Conservation (phyloP, 1,139 yeast genomes). For the Debaryomyces coudertii region DNA sequence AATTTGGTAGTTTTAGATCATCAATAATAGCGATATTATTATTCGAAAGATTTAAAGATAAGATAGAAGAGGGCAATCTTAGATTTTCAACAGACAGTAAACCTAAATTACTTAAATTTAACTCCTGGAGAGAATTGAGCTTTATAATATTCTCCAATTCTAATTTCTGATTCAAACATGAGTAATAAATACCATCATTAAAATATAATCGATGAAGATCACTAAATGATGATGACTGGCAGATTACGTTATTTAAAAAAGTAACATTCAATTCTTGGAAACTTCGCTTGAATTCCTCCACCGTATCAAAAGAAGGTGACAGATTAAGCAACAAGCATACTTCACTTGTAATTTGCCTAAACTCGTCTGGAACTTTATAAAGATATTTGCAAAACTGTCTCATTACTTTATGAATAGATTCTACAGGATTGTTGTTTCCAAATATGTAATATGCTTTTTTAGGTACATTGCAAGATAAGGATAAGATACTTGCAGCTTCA, state of each 20-base stretch:
- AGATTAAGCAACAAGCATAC: conserved; percentile 2
- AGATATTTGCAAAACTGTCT: conserved; percentile 11
- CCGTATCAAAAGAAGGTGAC: conserved; percentile 3
- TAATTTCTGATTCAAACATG: background rate
- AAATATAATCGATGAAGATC: conserved; percentile 2
- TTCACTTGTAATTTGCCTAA: conserved; percentile 7
- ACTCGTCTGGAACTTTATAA: background rate
- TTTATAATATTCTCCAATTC: background rate
- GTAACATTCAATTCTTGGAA: conserved; percentile 8
- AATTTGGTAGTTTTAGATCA: conserved; percentile 7
- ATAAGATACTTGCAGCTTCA: background rate
- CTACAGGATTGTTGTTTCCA: conserved; percentile 8
- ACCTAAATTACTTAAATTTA: conserved; percentile 6
- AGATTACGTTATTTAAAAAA: conserved; percentile 10
- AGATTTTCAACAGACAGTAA: conserved; percentile 4
- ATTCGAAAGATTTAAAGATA: conserved; percentile 5
- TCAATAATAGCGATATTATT: conserved; percentile 4
- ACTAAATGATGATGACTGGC: background rate
- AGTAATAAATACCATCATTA: conserved; percentile 1
- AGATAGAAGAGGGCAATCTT: conserved; percentile 4
- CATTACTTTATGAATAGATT: conserved; percentile 11
- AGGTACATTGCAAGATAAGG: background rate
- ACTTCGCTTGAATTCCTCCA: conserved; percentile 5
- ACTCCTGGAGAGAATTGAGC: conserved; percentile 1
- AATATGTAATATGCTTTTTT: conserved; percentile 10